phyloP scores from a whole-genome alignment of 306 rosid species.

The Prunus fruticosa region DNA sequence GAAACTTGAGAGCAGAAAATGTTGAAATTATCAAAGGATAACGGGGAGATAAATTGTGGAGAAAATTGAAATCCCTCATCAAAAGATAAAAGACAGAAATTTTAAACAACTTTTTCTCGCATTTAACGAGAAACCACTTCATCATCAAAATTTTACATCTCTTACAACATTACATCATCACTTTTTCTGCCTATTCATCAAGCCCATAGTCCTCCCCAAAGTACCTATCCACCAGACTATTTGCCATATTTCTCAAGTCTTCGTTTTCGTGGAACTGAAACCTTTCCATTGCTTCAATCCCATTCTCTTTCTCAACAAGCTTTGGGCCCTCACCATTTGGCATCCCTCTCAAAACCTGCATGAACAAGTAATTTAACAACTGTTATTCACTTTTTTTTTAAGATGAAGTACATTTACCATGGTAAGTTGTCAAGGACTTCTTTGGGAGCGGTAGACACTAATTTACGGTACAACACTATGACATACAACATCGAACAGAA shows the following conservation, averaged over 20 bases:
- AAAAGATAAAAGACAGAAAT: background rate
- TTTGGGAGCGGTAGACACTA: background rate
- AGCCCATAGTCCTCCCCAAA: slow-evolving; percentile 92
- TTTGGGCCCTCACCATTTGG: slow-evolving; percentile 78
- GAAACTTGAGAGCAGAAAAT: background rate
- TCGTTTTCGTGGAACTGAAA: slow-evolving; percentile 96
- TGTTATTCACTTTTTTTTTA: background rate
- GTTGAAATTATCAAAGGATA: background rate
- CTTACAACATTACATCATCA: slow-evolving; percentile 4
- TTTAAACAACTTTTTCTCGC: background rate
- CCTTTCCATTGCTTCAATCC: slow-evolving; percentile 97
- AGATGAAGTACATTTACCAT: background rate
- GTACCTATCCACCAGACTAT: slow-evolving; percentile 78
- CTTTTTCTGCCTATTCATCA: slow-evolving; percentile 37
- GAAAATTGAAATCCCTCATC: background rate
- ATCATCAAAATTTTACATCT: background rate
- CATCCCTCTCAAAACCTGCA: slow-evolving; percentile 91
- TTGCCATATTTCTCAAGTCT: slow-evolving; percentile 88
- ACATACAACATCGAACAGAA: background rate
- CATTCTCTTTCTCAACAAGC: slow-evolving; percentile 87
- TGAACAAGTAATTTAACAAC: background rate
- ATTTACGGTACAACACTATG: background rate
- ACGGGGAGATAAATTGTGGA: background rate
- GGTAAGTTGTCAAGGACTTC: background rate
- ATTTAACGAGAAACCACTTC: background rate